Base-by-base conservation (phyloP, 305 asterid genomes). In the Fraxinus dipetala region DNA sequence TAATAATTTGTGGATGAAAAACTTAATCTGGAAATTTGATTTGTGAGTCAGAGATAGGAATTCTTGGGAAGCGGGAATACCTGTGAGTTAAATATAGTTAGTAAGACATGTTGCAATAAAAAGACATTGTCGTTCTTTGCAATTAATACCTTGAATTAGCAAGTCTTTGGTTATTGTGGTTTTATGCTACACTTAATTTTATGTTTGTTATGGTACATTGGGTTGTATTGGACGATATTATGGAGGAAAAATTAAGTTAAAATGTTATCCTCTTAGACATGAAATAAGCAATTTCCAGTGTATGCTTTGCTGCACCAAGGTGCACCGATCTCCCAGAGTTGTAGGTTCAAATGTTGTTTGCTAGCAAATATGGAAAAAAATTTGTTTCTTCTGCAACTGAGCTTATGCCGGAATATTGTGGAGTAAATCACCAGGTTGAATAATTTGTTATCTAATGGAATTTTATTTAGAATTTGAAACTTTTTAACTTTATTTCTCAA, bases 401-500 rank as follows among this genome's bases (percentile, higher is more conserved):
- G 32, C 32, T 30, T 30, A 30, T 87, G 97, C 98, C 99, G 1
- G 99, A 96, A 72, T 31, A 31, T 31, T 94, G 97, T 85, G 99
- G 99, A 70, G 99, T 96, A 82, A 96, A 96, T 86, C 97, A 98
- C 18, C 98, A 94, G 98, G 99, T 96, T 72, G 72, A 80, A 72
- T 20, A 56, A 56, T 5, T 38, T n/a, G 65, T 61, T 69, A 48
- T 77, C 45, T 48, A 54, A 32, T 73, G 2, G 28, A 28, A 70
- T 43, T 35, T 56, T 79, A 8, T 5, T 4, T 24, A 40, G 26
- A n/a, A 18, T 72, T 40, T 78, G 32, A 51, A 9, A 31, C 34
- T 31, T 31, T 31, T 31, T 31, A 31, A 51, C 24, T 77, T n/a
- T 34, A 24, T 30, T 34, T 79, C 76, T 80, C 72, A n/a, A 10